Evolutionary conservation across 225 moss, liverwort and hornwort genomes (phyloP).

Genomic region (Physcomitrellopsis africana): DNA sequence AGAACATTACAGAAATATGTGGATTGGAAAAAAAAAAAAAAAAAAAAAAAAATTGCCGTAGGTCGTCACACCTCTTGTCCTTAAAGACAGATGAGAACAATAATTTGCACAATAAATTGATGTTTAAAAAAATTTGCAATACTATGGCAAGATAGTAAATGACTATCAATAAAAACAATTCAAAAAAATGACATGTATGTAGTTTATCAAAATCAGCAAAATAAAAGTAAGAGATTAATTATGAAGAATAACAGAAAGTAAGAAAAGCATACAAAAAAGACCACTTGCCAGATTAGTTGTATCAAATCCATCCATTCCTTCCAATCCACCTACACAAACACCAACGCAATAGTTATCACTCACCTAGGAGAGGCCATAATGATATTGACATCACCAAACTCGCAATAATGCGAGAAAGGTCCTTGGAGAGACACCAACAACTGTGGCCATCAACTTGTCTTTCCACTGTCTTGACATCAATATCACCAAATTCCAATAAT

Average conservation of each 20-base stretch:
- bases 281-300: too few relatives aligned
- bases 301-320: too few relatives aligned
- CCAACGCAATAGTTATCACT: too few relatives aligned
- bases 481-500: too few relatives aligned
- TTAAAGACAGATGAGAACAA: not conserved
- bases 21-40: slow-evolving; percentile 17
- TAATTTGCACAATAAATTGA: not conserved
- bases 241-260: not conserved
- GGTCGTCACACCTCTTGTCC: not conserved
- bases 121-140: not conserved
- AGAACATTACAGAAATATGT: slow-evolving; percentile 15
- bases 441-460: too few relatives aligned
- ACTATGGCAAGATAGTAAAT: not conserved
- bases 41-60: too few relatives aligned
- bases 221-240: not conserved
- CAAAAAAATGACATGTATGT: slow-evolving; percentile 7
- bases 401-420: too few relatives aligned
- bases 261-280: slow-evolving; percentile 12
- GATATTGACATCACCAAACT: too few relatives aligned
- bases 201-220: slow-evolving; percentile 14
- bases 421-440: too few relatives aligned
- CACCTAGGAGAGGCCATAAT: too few relatives aligned
- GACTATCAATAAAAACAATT: not conserved
- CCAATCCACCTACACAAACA: too few relatives aligned
- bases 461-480: too few relatives aligned